Base-by-base conservation (phyloP, 2,329 filamentous ascomycete species). In the Ophiostoma pallidulum region DNA sequence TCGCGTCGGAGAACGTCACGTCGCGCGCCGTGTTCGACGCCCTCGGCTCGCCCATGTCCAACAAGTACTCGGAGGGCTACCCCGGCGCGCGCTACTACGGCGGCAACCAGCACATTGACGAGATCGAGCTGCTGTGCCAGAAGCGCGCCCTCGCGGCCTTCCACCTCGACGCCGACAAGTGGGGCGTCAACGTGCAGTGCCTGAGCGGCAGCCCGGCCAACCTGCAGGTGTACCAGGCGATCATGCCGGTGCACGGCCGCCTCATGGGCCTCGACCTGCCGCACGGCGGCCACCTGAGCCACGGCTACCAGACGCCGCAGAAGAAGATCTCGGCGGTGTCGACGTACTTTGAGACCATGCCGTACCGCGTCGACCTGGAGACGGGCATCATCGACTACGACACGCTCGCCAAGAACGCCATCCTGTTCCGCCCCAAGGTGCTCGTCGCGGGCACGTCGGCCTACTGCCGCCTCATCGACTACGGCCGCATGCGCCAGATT, bases 41-140 rank as follows among this genome's bases (percentile, higher is more conserved):
- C 52, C 82, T 98, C 57, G 92, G 92, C 62, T 90, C 83, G 50
- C 84, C 86, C 67, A 94, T 92, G 86, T 88, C 86, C 70, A 95
- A 98, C 80, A 98, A 98, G 76, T 98, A 98, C 80, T 96, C 89
- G 16, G 92, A 98, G 77, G 92, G 92, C 57, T 95, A 95, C 69
- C 92, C 92, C 58, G 92, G 92, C 66, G 92, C 92, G 60, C 84
- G 92, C 70, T 98, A 98, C 80, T 98, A 98, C 64, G 92, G 92
- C 64, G 92, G 92, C 64, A 98, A 98, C 75, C 86, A 98, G 77
- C 88, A 92, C 78, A 98, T 98, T 58, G 92, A 98, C 69, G 77
- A 87, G 69, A 89, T 96, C 62, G 92, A 98, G 78, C 78, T 86
- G 57, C 84, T 92, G 52, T 98, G 92, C 79, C 92, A 98, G 75